These are phyloP conservation scores for Cladosporium sphaerospermum DNA, from an alignment of 2,329 filamentous ascomycete species.

Conservation along the genomic window DNA sequence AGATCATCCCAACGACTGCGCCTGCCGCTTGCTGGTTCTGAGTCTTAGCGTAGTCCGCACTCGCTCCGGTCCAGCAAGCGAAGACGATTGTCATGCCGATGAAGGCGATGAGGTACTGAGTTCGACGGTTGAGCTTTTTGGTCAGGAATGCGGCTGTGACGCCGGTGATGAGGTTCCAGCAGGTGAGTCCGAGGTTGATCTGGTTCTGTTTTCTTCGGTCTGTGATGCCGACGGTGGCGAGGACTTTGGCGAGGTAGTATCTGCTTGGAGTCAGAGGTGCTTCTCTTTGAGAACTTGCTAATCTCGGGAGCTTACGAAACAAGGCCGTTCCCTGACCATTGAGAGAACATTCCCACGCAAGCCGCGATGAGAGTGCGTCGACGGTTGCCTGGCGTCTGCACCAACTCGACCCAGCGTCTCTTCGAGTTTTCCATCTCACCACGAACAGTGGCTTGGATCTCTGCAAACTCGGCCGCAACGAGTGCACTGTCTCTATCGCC, in stretches of 20 bases:
- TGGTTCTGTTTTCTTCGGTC: conserved; percentile 26
- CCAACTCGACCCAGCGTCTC: conserved; percentile 54
- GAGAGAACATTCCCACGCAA: conserved; percentile 6
- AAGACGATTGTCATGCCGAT: conserved; percentile 12
- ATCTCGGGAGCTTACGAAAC: conserved; percentile 21
- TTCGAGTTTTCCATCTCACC: conserved; percentile 40
- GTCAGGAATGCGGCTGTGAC: conserved; percentile 9
- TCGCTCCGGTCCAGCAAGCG: conserved; percentile 8
- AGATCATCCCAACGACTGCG: conserved; percentile 12
- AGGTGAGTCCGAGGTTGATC: conserved; percentile 27
- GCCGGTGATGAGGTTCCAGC: conserved; percentile 11
- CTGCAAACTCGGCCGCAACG: conserved; percentile 60
- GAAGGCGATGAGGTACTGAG: conserved; percentile 20
- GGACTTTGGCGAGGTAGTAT: conserved; percentile 24
- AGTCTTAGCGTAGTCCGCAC: conserved; percentile 4
- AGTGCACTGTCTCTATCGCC: conserved; percentile 45
- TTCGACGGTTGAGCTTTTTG: conserved; percentile 8
- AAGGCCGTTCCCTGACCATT: neutral
- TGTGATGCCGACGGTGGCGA: conserved; percentile 27
- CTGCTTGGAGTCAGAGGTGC: conserved; percentile 44
- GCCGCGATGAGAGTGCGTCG: conserved; percentile 34
- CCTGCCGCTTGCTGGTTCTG: conserved; percentile 5
- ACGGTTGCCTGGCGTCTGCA: conserved; percentile 49
- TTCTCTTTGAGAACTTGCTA: conserved; percentile 26
- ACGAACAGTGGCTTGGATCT: conserved; percentile 59